These are phyloP conservation scores for Dunaliella salina DNA, from an alignment of 163 green algal species.

Conservation along the genomic window DNA sequence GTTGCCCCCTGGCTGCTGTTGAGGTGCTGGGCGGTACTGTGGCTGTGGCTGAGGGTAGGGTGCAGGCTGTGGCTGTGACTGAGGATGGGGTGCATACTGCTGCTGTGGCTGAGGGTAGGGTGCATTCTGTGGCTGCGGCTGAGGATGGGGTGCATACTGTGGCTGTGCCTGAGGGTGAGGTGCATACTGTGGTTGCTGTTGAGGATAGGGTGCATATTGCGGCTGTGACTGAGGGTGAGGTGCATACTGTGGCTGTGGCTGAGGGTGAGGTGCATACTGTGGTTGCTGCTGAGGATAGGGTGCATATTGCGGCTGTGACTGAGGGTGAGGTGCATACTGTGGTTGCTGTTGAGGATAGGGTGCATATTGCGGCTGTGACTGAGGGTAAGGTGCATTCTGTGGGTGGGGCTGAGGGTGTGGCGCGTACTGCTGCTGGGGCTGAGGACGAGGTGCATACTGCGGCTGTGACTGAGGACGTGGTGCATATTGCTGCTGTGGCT, in stretches of 20 bases:
- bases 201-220: not conserved
- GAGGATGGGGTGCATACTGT: too few species aligned
- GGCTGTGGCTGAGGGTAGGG: not conserved
- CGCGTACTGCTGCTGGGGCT: too few species aligned
- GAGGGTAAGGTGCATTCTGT: too few species aligned
- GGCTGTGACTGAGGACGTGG: too few species aligned
- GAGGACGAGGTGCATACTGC: too few species aligned
- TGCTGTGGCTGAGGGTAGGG: not conserved
- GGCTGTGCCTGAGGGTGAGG: not conserved
- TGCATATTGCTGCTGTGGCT: not conserved
- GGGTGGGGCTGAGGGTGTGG: too few species aligned
- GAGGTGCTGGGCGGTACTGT: not conserved
- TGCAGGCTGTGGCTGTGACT: not conserved
- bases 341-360: not conserved
- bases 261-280: not conserved
- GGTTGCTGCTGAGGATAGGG: not conserved
- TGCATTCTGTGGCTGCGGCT: not conserved
- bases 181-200: not conserved
- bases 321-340: not conserved
- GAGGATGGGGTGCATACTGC: not conserved
- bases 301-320: not conserved
- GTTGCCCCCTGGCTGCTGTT: not conserved
- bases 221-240: not conserved
- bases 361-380: not conserved
- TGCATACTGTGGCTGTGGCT: not conserved